Evolutionary conservation across 2,329 filamentous ascomycete species (phyloP).

Genomic region (Fusarium brevicatenulatum): DNA sequence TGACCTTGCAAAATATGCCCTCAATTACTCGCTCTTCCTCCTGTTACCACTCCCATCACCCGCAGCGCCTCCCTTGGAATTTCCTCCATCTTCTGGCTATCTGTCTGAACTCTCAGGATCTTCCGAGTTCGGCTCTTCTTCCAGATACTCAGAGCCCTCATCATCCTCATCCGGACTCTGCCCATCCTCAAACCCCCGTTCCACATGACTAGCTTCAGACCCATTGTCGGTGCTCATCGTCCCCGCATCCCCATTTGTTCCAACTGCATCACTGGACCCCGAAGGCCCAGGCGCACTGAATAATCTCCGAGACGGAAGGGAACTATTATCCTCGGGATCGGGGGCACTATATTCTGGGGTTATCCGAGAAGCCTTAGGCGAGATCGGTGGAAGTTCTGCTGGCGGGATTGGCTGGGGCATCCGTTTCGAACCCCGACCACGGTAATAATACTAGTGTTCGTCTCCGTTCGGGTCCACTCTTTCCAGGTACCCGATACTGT

Average conservation of each 20-base stretch:
- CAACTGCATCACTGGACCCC: neutral
- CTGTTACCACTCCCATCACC: neutral
- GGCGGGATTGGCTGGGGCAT: neutral
- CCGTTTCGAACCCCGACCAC: too few relatives aligned
- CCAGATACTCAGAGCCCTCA: neutral
- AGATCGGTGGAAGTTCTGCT: too few relatives aligned
- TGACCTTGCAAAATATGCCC: neutral
- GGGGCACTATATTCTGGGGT: neutral
- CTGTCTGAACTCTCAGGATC: neutral
- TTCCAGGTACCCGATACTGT: neutral
- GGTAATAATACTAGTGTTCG: neutral
- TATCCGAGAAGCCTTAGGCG: neutral
- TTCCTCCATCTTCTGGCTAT: too few relatives aligned
- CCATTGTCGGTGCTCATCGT: fast-evolving
- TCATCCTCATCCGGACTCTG: fast-evolving
- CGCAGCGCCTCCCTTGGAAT: neutral
- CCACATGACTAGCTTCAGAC: neutral
- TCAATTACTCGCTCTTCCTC: neutral
- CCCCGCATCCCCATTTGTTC: too few relatives aligned
- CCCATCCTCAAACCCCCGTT: too few relatives aligned
- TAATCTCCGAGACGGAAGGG: neutral
- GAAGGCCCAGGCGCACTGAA: neutral
- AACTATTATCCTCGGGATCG: neutral
- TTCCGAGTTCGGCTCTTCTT: too few relatives aligned
- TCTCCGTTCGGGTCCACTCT: fast-evolving